Base-by-base conservation (phyloP, 495 filamentous ascomycete species). In the Astrothelium subdiscretum region DNA sequence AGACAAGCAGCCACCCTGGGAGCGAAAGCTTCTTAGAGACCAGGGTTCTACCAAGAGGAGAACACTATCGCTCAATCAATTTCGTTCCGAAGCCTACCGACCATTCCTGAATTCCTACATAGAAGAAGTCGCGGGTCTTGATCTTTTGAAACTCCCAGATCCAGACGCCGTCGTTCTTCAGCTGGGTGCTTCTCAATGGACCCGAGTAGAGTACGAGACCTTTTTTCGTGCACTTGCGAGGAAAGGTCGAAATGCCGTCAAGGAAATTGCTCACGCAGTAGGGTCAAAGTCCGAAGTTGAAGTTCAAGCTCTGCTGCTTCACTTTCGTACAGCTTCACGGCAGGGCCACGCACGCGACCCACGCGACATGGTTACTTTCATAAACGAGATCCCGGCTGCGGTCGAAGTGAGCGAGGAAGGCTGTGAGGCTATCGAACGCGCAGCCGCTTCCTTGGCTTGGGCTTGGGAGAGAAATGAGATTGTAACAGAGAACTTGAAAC, bases 231-330 rank as follows among this genome's bases (percentile, higher is more conserved):
- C 80, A 1, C 71, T 95, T 13, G 76, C 79, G 2, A 77, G 81
- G 6, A 79, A 86, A 27, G 89, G 89, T 6, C 80, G 76, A 35
- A 77, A 85, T 66, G 75, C 87, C 58, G 65, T 85, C 10, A 65
- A 67, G 6, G 81, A 76, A 6, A 86, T 97, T 59, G 79, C 91
- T 0, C 64, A 71, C 10, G 76, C 80, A 0, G 80, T 97, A 54
- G 76, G 77, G 0, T 85, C 85, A 1, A 97, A 97, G 66, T 85
- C 81, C 57, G 79, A 83, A 59, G 69, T 89, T 4, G 91, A 97
- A 69, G 84, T 94, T 5, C 77, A 78, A 20, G 80, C 85, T 58
- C 91, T 89, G 65, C 66, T 94, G 10, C 62, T 73, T 18, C 69
- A 87, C 1, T 78, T 97, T 0, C 77, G 83, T 1, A 73, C 80